Percentiles rank a stretch among this genome's conserved stretches.
phyloP scores from a whole-genome alignment of 495 filamentous ascomycete genomes.

The Aspergillus campestris region DNA sequence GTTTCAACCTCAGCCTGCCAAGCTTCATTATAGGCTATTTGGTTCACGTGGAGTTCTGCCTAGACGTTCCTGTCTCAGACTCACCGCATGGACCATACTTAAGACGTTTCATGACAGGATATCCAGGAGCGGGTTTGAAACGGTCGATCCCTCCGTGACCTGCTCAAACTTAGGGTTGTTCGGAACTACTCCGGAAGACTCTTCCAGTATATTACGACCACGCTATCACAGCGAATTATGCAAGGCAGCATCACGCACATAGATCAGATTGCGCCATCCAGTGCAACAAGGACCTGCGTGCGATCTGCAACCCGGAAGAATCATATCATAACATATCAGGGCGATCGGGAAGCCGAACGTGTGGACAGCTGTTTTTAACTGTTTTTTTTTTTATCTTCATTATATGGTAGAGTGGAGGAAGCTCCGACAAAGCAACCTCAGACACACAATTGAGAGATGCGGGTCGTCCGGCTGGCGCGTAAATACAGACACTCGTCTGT shows the following conservation, averaged over 20 bases:
- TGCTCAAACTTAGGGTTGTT: no score
- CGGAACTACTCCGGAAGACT: no score
- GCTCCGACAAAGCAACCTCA: conserved; percentile 27
- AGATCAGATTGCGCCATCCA: not conserved
- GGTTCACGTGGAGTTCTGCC: not conserved
- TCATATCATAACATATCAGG: not conserved
- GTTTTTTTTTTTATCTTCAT: conserved; percentile 35
- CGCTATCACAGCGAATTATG: no score
- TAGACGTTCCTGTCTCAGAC: no score
- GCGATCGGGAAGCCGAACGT: not conserved
- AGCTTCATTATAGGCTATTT: not conserved
- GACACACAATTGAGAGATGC: conserved; percentile 26
- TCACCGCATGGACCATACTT: no score
- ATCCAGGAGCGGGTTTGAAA: no score
- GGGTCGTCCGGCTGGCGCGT: conserved; percentile 26
- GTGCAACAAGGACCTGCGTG: not conserved
- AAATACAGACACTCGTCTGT: conserved; percentile 12
- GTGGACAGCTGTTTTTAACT: conserved; percentile 25
- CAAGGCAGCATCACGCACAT: no score
- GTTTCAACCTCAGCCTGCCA: not conserved
- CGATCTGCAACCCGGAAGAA: no score
- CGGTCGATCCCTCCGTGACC: no score
- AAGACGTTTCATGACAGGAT: no score
- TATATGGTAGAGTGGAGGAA: conserved; percentile 26
- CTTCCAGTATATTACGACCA: no score